These are phyloP conservation scores for Clausena lansium DNA, from an alignment of 345 rosid species.

Conservation along the genomic window DNA sequence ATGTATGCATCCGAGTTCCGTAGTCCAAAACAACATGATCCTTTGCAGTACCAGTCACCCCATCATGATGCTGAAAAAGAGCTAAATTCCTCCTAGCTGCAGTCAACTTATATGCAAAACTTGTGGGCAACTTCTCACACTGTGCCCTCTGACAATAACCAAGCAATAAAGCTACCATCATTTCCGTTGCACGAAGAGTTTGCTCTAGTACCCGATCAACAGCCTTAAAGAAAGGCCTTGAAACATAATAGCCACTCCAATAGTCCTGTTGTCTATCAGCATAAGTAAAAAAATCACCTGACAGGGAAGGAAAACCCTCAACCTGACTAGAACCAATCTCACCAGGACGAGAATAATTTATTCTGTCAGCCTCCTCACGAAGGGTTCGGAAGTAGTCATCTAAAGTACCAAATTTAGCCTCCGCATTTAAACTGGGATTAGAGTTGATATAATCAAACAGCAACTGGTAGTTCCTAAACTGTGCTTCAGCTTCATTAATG, in stretches of 20 bases:
- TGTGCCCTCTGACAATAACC: constrained; percentile 87
- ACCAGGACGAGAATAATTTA: constrained; percentile 75
- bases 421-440: constrained; percentile 79
- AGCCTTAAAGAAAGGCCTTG: constrained; percentile 97
- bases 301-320: constrained; percentile 90
- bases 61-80: constrained; percentile 99
- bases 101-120: constrained; percentile 75
- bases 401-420: constrained; percentile 86
- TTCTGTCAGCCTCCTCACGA: constrained; percentile 80
- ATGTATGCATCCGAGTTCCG: constrained; percentile 89
- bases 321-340: constrained; percentile 79
- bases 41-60: constrained; percentile 94
- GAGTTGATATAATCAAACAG: constrained; percentile 92
- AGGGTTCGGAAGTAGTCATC: constrained; percentile 83
- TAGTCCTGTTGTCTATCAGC: constrained; percentile 92
- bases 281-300: constrained; percentile 97
- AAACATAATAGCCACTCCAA: constrained; percentile 99
- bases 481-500: constrained; percentile 88
- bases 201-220: constrained; percentile 95
- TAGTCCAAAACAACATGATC: constrained; percentile 94
- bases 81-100: constrained; percentile 98
- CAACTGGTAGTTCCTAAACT: constrained; percentile 86
- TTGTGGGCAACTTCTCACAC: constrained; percentile 77
- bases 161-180: constrained; percentile 77
- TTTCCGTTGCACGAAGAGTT: constrained; percentile 85